These are phyloP conservation scores for Candida berthetii DNA, from an alignment of 805 yeast species.

Conservation along the genomic window DNA sequence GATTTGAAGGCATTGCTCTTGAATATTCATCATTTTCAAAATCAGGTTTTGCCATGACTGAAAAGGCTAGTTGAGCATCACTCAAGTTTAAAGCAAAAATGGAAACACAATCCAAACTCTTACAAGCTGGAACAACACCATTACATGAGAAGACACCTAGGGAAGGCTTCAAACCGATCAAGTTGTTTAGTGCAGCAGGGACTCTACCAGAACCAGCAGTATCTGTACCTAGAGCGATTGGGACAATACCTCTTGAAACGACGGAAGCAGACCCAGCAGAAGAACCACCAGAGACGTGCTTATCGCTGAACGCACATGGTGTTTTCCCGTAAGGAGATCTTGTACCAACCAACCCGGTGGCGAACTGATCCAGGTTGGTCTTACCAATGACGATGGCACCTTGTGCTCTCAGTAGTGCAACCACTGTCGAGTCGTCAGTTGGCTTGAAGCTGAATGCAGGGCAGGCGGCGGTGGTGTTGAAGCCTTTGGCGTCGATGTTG, in stretches of 20 bases:
- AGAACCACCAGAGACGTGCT: slow-evolving; percentile 92
- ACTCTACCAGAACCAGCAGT: slow-evolving; percentile 99
- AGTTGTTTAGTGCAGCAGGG: slow-evolving; percentile 91
- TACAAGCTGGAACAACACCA: slow-evolving; percentile 98
- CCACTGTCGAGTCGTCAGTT: slow-evolving; percentile 67
- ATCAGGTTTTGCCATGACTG: slow-evolving; percentile 69
- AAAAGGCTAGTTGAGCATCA: slow-evolving; percentile 80
- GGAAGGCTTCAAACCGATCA: slow-evolving; percentile 90
- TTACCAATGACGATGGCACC: slow-evolving; percentile 95
- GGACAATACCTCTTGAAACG: slow-evolving; percentile 86
- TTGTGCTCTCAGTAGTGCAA: slow-evolving; percentile 63
- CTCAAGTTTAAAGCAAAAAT: slow-evolving; percentile 69
- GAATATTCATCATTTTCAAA: slow-evolving; percentile 69
- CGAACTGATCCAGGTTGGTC: slow-evolving; percentile 94
- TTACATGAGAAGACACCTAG: slow-evolving; percentile 78
- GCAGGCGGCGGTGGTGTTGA: slow-evolving; percentile 92
- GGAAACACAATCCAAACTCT: slow-evolving; percentile 88
- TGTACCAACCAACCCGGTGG: slow-evolving; percentile 94
- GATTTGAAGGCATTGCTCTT: slow-evolving; percentile 63
- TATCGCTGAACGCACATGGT: slow-evolving; percentile 65
- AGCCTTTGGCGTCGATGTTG: slow-evolving; percentile 81
- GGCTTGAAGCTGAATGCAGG: slow-evolving; percentile 77
- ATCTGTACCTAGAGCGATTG: slow-evolving; percentile 88
- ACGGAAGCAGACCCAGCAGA: slow-evolving; percentile 94
- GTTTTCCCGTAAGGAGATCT: slow-evolving; percentile 94